phyloP scores from a whole-genome alignment of 768 basidiomycete genomes.

The Termitomyces sp. region DNA sequence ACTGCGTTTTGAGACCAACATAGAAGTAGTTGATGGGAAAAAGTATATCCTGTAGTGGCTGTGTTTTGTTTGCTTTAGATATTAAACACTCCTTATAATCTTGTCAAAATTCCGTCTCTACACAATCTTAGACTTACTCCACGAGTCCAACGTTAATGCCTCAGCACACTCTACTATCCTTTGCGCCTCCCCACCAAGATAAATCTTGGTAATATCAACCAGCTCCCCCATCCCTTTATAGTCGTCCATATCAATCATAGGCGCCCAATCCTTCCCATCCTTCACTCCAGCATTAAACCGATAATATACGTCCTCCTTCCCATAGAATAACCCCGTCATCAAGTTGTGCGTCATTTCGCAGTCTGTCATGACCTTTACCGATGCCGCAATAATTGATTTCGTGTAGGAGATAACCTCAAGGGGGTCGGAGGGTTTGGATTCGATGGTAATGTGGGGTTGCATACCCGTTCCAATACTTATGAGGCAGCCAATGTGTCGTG shows the following conservation, averaged over 20 bases:
- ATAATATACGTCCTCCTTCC: conserved; percentile 7
- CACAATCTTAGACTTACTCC: background rate
- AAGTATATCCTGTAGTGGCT: background rate
- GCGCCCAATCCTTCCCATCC: conserved; percentile 7
- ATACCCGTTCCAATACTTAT: conserved; percentile 12
- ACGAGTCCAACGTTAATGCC: background rate
- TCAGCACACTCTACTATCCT: conserved; percentile 5
- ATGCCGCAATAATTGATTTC: conserved; percentile 2
- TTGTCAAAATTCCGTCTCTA: background rate
- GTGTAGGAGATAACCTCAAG: background rate
- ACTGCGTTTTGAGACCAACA: background rate
- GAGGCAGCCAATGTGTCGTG: conserved; percentile 6
- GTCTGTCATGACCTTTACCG: conserved; percentile 7
- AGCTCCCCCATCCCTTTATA: conserved; percentile 7
- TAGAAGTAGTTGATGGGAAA: background rate
- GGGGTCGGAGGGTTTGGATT: background rate
- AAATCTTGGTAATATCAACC: conserved; percentile 3
- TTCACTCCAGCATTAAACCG: conserved; percentile 11
- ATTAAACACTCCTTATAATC: too few species aligned
- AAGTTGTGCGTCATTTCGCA: conserved; percentile 9
- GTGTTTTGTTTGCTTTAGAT: background rate
- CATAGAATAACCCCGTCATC: conserved; percentile 5
- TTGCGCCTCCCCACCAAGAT: conserved; percentile 2
- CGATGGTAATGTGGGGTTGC: conserved; percentile 6
- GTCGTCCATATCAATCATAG: conserved; percentile 8